Conservation (phyloP, 108 stramenopile genomes). For the Hondaea fermentalgiana region DNA sequence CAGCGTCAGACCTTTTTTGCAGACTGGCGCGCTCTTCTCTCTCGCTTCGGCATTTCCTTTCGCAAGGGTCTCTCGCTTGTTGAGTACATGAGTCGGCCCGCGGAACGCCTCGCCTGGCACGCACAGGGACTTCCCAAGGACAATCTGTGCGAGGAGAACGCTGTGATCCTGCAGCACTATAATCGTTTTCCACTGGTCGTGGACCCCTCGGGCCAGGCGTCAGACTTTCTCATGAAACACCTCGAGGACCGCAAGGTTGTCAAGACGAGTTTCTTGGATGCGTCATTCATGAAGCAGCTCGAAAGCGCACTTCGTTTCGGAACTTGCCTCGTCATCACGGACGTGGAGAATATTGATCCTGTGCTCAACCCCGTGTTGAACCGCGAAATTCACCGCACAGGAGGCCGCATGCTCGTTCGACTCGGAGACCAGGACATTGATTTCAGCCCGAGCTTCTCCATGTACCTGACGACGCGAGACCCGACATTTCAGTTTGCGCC, state of each 20-base stretch:
- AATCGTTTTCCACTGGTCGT: constrained; percentile 88
- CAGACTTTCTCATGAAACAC: constrained; percentile 65
- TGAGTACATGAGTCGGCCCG: constrained; percentile 76
- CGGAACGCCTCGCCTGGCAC: constrained; percentile 76
- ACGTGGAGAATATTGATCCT: constrained; percentile 83
- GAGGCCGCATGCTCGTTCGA: constrained; percentile 81
- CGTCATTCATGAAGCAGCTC: constrained; percentile 91
- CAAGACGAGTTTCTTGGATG: constrained; percentile 88
- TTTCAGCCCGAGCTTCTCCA: constrained; percentile 84
- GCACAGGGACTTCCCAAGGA: constrained; percentile 78
- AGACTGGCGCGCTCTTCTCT: constrained; percentile 65
- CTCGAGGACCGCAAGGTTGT: constrained; percentile 70
- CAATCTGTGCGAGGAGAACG: constrained; percentile 83
- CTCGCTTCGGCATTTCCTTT: constrained; percentile 72
- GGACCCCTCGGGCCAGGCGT: constrained; percentile 93
- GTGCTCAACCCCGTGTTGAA: constrained; percentile 92
- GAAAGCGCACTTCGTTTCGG: constrained; percentile 94
- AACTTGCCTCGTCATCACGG: constrained; percentile 84
- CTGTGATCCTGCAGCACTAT: constrained; percentile 77
- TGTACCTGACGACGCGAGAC: constrained; percentile 83
- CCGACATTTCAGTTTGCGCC: constrained; percentile 65
- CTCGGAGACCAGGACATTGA: constrained; percentile 96
- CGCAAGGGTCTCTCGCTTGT: constrained; percentile 53
- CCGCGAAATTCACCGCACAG: constrained; percentile 81
- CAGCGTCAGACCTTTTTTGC: constrained; percentile 56